Base-by-base conservation (phyloP, 169 alveolate genomes). In the Haemoproteus tartakovskyi region DNA sequence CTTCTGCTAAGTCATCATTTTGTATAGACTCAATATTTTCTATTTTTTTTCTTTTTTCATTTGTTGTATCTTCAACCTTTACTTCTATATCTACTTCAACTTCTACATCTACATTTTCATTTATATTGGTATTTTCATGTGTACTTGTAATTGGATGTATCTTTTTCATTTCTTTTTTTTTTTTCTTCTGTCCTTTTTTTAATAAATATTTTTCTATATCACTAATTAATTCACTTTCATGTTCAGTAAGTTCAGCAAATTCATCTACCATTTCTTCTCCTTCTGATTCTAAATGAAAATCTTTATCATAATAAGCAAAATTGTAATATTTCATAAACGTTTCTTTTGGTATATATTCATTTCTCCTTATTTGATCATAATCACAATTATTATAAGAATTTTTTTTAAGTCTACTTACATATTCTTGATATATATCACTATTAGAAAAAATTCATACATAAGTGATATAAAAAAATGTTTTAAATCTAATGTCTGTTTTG, bases 351-450 rank as follows among this genome's bases (percentile, higher is more conserved):
- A 67, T 67, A 67, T 22, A 51, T 40, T 26, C 8, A 45, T 41
- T 67, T 52, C 82, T 27, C 37, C 54, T 52, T 36, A 67, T 67
- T 29, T 67, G 82, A 4, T 67, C 82, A 40, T 67, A 67, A 30
- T 67, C 82, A 45, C 82, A 67, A 26, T 67, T 67, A 24, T 67
- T 67, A 22, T 67, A 57, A 1, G 70, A 52, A 51, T 67, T 67
- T 33, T 52, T 8, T 8, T 50, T 67, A 3, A 67, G 37, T 47
- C 82, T 52, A 9, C 40, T 67, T 52, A 67, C 43, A 59, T 67
- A 67, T 27, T 67, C 82, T 27, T 67, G 82, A 67, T 67, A 67
- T 33, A 67, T 67, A 19, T 67, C 82, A 67, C 64, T 51, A 27
- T 52, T 26, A 3, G 82, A 54, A 54, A 67, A 67, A 51, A n/a